Evolutionary conservation across 306 rosid genomes (phyloP), one percentile per base, ranked within the genome.

Genomic region (Datisca glomerata): DNA sequence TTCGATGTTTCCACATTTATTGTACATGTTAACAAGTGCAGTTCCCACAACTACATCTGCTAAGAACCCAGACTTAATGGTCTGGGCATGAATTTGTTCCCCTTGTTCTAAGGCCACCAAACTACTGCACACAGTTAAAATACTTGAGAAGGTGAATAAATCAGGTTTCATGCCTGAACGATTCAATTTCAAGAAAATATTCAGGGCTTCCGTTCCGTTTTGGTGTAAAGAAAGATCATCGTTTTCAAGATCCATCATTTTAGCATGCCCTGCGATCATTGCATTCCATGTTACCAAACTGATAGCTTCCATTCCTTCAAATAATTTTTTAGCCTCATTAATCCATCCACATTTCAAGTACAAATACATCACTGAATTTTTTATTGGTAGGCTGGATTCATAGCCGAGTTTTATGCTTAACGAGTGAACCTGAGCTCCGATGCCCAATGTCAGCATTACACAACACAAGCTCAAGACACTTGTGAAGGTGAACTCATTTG

Each of bases 211-310:
- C n/a, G 2, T 65, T 68, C 93, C 97, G 45, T 63, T 67, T 40
- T 24, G 64, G 54, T 64, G 51, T 4, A 72, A 72, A 21, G 80
- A 63, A 63, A 87, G 63, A 71, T 72, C 70, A 57, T 72, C 80
- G 34, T 35, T 68, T 51, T 66, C 65, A 46, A 41, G 56, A 23
- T 77, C 85, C 80, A 80, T 80, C 69, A 74, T 67, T 57, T 83
- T 77, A 22, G 77, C 74, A 36, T 72, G 73, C 9, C 94, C 95
- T 6, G 95, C 78, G 58, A 89, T 83, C 93, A 83, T 77, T 4
- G 86, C 73, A 54, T 89, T 89, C 95, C 97, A 83, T 18, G 95
- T 67, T 43, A 89, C 64, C 81, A 83, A 68, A 66, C 54, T 72
- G 19, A 21, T 27, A 41, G 41, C 54, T 45, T 61, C 72, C 80